Conservation (phyloP, 1,284 basidiomycete genomes). For the Exsudoporus floridanus region DNA sequence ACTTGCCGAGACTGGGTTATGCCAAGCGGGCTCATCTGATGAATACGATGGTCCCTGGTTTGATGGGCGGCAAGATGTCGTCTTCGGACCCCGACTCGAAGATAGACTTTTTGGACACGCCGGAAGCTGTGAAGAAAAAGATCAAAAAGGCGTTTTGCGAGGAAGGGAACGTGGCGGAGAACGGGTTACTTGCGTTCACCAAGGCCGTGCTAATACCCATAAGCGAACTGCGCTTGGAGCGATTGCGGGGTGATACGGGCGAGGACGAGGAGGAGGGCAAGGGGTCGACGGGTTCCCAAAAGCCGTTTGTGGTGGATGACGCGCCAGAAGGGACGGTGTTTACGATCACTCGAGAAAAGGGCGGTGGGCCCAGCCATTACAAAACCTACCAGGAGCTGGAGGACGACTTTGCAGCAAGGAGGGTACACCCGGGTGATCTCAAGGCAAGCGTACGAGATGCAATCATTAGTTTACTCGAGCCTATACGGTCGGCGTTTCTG, state of each 20-base stretch:
- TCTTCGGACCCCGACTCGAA: constrained; percentile 96
- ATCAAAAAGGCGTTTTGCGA: constrained; percentile 94
- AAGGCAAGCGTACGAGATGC: constrained; percentile 82
- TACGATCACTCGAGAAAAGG: constrained; percentile 68
- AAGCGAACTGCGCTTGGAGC: constrained; percentile 70
- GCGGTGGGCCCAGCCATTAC: constrained; percentile 86
- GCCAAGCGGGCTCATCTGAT: constrained; percentile 95
- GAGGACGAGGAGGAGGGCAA: constrained; percentile 43
- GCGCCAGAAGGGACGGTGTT: constrained; percentile 86
- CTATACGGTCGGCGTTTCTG: constrained; percentile 79
- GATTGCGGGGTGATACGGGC: constrained; percentile 42
- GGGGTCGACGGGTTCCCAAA: constrained; percentile 39
- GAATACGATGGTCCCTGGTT: constrained; percentile 98
- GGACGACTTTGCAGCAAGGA: constrained; percentile 75
- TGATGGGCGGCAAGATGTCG: constrained; percentile 98
- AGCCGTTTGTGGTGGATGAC: constrained; percentile 61
- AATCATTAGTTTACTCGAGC: constrained; percentile 77
- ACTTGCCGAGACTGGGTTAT: constrained; percentile 93
- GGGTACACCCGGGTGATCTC: constrained; percentile 88
- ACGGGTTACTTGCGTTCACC: constrained; percentile 91
- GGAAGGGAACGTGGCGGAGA: constrained; percentile 87
- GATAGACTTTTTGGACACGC: constrained; percentile 94
- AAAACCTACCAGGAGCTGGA: constrained; percentile 64
- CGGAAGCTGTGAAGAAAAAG: constrained; percentile 84
- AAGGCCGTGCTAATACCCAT: constrained; percentile 90